A percentile compares a stretch with the other conserved stretches of the same genome.
phyloP scores from a whole-genome alignment of 1,139 yeast genomes.

The Pichia sp. region DNA sequence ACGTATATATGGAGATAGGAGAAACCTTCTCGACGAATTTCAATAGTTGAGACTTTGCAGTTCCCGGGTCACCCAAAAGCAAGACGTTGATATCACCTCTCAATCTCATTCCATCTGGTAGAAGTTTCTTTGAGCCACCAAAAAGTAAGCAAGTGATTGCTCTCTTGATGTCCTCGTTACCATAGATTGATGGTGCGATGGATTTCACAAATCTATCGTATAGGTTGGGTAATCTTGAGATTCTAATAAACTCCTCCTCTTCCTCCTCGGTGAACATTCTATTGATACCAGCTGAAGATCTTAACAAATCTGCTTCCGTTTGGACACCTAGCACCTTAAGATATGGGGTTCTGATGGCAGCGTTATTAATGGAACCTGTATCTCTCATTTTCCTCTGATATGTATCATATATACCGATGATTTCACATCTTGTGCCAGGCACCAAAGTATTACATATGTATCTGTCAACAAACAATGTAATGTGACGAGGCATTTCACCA shows the following conservation, averaged over 20 bases:
- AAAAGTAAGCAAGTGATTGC: conserved; percentile 86
- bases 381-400: conserved; percentile 62
- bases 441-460: conserved; percentile 83
- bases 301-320: conserved; percentile 42
- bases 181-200: conserved; percentile 95
- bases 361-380: conserved; percentile 38
- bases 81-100: conserved; percentile 96
- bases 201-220: conserved; percentile 82
- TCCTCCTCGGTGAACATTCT: conserved; percentile 79
- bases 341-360: conserved; percentile 92
- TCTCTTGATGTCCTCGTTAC: conserved; percentile 85
- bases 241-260: conserved; percentile 78
- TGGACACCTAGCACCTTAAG: conserved; percentile 81
- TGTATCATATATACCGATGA: conserved; percentile 88
- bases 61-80: conserved; percentile 96
- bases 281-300: conserved; percentile 52
- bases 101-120: conserved; percentile 94
- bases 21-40: conserved; percentile 93
- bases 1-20: conserved; percentile 92
- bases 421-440: conserved; percentile 92
- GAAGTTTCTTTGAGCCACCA: conserved; percentile 89
- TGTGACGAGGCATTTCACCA: conserved; percentile 98
- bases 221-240: conserved; percentile 77
- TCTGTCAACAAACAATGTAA: conserved; percentile 81
- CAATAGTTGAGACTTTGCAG: conserved; percentile 92